These are phyloP conservation scores for Globisporangium echinulatum DNA, from an alignment of 352 stramenopile species.

Conservation along the genomic window DNA sequence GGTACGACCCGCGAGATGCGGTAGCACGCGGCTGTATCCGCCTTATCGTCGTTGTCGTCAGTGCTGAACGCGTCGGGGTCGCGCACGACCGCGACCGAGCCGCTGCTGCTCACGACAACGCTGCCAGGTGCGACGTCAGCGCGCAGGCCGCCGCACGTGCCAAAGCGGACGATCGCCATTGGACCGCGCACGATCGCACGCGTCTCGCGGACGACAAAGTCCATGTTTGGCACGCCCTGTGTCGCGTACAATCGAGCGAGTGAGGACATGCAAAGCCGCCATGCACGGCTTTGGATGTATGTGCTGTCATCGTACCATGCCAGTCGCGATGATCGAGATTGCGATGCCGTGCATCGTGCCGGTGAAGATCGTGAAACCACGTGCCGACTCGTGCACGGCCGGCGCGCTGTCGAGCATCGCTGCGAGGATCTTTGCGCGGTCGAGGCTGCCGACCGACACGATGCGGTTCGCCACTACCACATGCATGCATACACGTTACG, in stretches of 20 bases:
- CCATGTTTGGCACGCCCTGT: constrained; percentile 60
- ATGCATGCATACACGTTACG: neutral
- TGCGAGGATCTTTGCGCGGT: constrained; percentile 26
- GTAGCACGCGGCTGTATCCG: constrained; percentile 16
- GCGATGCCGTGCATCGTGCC: constrained; percentile 30
- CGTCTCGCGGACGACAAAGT: constrained; percentile 68
- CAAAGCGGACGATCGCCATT: constrained; percentile 57
- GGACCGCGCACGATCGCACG: constrained; percentile 35
- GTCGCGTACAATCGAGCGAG: too few relatives aligned
- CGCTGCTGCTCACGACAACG: constrained; percentile 44
- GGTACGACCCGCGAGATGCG: constrained; percentile 31
- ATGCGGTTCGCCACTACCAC: constrained; percentile 36
- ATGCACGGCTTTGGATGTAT: too few relatives aligned
- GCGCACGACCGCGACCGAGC: constrained; percentile 32
- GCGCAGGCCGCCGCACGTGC: constrained; percentile 44
- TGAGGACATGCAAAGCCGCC: neutral
- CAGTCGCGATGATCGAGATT: constrained; percentile 54
- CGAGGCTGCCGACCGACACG: constrained; percentile 37
- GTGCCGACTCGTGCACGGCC: constrained; percentile 24
- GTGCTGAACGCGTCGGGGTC: constrained; percentile 50
- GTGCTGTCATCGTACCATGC: constrained; percentile 29
- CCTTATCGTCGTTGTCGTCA: constrained; percentile 5
- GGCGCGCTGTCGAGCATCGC: constrained; percentile 24
- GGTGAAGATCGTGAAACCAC: constrained; percentile 62
- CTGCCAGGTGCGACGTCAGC: constrained; percentile 33